Evolutionary conservation across 306 rosid genomes (phyloP), one percentile per base, ranked within the genome.

Genomic region (Cyclanthera cordifolia): DNA sequence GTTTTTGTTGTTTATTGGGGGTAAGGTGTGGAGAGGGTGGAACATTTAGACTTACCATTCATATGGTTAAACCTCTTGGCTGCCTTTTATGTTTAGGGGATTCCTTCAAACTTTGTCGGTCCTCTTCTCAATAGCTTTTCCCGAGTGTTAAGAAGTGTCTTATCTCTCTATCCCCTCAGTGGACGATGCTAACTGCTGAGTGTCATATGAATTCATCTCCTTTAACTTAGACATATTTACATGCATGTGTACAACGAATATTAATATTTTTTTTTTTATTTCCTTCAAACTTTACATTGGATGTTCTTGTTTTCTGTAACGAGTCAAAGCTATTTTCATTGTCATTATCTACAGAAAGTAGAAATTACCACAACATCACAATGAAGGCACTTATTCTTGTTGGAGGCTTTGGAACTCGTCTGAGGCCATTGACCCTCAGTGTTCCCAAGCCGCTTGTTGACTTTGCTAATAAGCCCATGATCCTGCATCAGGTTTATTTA

Each of bases 351-450:
- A 53, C 27, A 55, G 71, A 47, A 77, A 70, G 54, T 41, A 46
- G 70, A 66, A 66, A 14, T 66, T 24, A 66, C 54, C 39, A 7
- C 54, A 24, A 54, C 60, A 13, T 43, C 52, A 41, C 52, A 15
- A 94, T 94, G 99, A 94, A 88, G 95, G 99, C 99, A 4, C 78
- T 94, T 58, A 94, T 94, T 88, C 87, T 94, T 6, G 99, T 94
- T 49, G 99, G 99, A 61, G 99, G 99, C 47, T 94, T 94, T 73
- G 99, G 99, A 75, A 94, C 99, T 54, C 90, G 99, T 73, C 64
- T 94, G 92, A 90, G 99, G 92, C 99, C 99, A 75, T 77, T 94
- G 90, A 94, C 99, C 72, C 97, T 94, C 67, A 94, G 97, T 79
- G 25, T 94, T 63, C 99, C 99, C 25, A 94, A 94, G 89, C 99